Base-by-base conservation (phyloP, 305 asterid species). In the Fraxinus platypoda region DNA sequence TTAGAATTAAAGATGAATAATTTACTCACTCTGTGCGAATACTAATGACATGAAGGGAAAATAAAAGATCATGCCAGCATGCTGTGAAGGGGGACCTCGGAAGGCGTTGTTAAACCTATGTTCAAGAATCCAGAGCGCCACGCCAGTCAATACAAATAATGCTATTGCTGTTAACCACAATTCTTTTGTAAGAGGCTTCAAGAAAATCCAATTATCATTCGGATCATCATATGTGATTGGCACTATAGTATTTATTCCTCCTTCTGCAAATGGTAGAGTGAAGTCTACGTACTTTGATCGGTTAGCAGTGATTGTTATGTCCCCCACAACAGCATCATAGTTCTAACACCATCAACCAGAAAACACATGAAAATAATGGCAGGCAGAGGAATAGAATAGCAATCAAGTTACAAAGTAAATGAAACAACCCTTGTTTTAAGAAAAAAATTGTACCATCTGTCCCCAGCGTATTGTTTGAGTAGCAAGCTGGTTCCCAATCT, bases 51-150 rank as follows among this genome's bases (percentile, higher is more conserved):
- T 80, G 86, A 88, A 86, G 23, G 89, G 87, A 17, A 86, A 78
- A 66, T 82, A 88, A 62, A 84, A 76, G 84, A 88, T 81, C 87
- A 84, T 73, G 84, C 89, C 91, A 37, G 79, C 87, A n/a, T 86
- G 89, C 33, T 88, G 83, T 52, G 87, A 66, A 57, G 85, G 88
- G 33, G 89, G 87, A 4, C 89, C 91, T 64, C 87, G 78, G 82
- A 80, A 88, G 49, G 86, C 89, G 26, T 54, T 37, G 81, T 85
- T 87, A 9, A 85, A 66, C 76, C 89, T 84, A 76, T 86, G 91
- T 49, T 88, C 91, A 57, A 88, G 91, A 73, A 88, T 79, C 91
- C 90, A 88, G 54, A 88, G 81, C 25, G 87, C 87, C 70, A 87
- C 75, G 8, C 88, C 91, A 3, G 91, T 88, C 38, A 84, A 75